Evolutionary conservation across 306 rosid genomes (phyloP).

Genomic region (Delonix regia): DNA sequence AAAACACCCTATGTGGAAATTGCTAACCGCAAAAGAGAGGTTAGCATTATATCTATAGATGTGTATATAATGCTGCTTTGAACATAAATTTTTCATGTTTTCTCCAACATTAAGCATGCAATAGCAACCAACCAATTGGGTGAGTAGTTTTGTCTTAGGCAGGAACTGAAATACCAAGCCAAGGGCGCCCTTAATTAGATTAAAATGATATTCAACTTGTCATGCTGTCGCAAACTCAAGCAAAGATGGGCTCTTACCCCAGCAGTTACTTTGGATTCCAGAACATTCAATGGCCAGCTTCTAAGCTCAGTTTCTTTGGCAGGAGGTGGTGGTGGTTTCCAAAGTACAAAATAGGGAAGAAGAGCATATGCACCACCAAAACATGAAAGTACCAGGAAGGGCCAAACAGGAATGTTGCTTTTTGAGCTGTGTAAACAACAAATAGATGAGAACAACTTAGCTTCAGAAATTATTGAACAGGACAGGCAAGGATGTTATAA

Average conservation of each 20-base stretch:
- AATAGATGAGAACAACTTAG: constrained; percentile 18
- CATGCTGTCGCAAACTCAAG: constrained; percentile 4
- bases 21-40: too few species aligned
- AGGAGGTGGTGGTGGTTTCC: constrained; percentile 94
- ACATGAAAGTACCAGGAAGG: constrained; percentile 70
- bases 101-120: neutral
- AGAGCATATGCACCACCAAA: constrained; percentile 86
- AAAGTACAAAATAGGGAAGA: constrained; percentile 91
- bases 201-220: neutral
- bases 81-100: neutral
- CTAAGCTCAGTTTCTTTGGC: constrained; percentile 69
- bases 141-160: neutral
- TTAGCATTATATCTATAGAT: neutral
- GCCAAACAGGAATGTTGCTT: constrained; percentile 84
- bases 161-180: constrained; percentile 13
- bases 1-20: too few species aligned
- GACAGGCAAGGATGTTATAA: too few species aligned
- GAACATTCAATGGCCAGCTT: constrained; percentile 81
- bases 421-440: constrained; percentile 66
- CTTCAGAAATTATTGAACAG: constrained; percentile 16
- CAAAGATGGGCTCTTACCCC: constrained; percentile 55
- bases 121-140: neutral
- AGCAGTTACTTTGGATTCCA: constrained; percentile 86
- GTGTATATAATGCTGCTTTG: neutral
- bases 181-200: constrained; percentile 22